phyloP scores from a whole-genome alignment of 495 filamentous ascomycete species.

The Penicillium steckii region DNA sequence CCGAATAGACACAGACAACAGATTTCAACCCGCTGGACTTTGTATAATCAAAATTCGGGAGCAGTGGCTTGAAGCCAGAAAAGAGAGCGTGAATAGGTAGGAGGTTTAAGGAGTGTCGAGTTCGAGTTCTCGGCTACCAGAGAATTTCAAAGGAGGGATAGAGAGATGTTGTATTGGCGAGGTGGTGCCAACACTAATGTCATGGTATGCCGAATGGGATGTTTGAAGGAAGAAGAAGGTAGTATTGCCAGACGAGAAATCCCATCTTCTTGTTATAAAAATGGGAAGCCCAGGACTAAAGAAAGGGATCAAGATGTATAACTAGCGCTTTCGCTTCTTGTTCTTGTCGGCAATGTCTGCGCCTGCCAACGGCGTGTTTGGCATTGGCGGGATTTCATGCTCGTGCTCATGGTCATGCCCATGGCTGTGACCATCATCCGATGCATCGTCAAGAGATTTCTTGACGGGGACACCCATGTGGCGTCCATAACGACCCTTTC shows the following conservation, averaged over 20 bases:
- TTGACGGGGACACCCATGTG: slow-evolving; percentile 95
- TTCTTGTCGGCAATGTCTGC: slow-evolving; percentile 53
- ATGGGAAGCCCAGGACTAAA: background rate
- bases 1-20: slow-evolving; percentile 17
- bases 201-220: background rate
- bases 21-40: slow-evolving; percentile 32
- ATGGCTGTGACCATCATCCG: slow-evolving; percentile 7
- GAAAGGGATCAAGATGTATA: background rate
- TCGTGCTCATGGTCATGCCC: background rate
- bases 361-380: slow-evolving; percentile 31
- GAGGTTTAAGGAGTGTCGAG: slow-evolving; percentile 22
- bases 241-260: background rate
- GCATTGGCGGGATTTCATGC: slow-evolving; percentile 32
- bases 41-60: slow-evolving; percentile 23
- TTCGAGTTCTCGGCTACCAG: slow-evolving; percentile 7
- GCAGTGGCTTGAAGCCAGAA: slow-evolving; percentile 11
- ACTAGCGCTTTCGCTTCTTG: slow-evolving; percentile 71
- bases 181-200: background rate
- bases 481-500: slow-evolving; percentile 93
- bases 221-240: background rate
- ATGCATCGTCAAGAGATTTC: slow-evolving; percentile 50
- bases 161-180: slow-evolving; percentile 3
- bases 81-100: slow-evolving; percentile 23
- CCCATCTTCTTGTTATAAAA: background rate
- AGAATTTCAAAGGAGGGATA: slow-evolving; percentile 17